Base-by-base conservation (phyloP, 352 stramenopile species). In the Globisporangium okanoganense region DNA sequence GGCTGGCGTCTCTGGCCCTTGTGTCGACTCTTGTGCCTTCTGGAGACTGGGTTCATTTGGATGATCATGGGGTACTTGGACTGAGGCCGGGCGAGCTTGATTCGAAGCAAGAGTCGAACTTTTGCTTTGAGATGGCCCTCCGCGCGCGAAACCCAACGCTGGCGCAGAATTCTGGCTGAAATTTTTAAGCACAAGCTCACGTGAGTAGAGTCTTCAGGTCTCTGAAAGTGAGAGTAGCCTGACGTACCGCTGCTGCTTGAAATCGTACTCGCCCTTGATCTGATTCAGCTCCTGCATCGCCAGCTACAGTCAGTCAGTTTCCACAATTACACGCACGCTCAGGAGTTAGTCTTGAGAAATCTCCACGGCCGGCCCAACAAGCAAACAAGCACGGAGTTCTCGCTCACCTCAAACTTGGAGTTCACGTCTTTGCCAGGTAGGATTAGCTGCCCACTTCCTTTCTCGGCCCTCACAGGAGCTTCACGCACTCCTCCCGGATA, bases 281-380 rank as follows among this genome's bases (percentile, higher is more conserved):
- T 79, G 38, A 18, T 75, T 65, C 22, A 85, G 66, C 48, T 85
- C 76, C 31, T 80, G 68, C 66, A 82, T 78, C 0, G 76, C 74
- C 12, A 79, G 43, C 74, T 82, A 48, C n/a, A 27, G 7, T 29
- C 16, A 54, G 38, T 25, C 48, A 45, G 2, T 2, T 45, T 22
- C 35, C 14, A 44, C 14, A 44, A 20, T 6, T 16, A 10, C 40
- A 54, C 6, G 33, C 40, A 54, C 6, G 33, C n/a, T 1, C 1
- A n/a, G 20, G 38, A 20, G 25, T 54, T 12, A 54, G 48, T 24
- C 24, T 38, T 35, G 45, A 25, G 12, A 12, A 10, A 10, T 35
- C 45, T 52, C 18, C 22, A 52, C 6, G 6, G 33, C 3, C n/a
- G n/a, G n/a, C 24, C 16, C 2, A 55, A 33, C 48, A 18, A 12